A percentile compares a stretch with the other conserved stretches of the same genome.
phyloP scores from a whole-genome alignment of 176 grass and related monocot species.

The Pontederia paniculata region DNA sequence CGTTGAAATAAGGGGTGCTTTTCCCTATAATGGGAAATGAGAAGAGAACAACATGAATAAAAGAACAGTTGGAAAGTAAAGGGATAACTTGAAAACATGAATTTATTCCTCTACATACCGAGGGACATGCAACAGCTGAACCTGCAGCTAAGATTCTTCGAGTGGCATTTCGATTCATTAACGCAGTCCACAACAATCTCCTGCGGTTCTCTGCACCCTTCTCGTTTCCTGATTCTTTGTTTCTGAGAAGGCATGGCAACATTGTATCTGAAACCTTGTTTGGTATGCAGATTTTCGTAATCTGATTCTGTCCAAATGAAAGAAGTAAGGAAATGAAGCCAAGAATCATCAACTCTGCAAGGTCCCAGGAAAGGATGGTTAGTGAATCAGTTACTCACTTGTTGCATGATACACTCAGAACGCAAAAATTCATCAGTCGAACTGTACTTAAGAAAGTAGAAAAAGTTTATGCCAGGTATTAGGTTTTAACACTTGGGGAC shows the following conservation, averaged over 20 bases:
- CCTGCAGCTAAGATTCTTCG: conserved; percentile 24
- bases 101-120: conserved; percentile 26
- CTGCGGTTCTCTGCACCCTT: conserved; percentile 6
- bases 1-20: conserved; percentile 58
- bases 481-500: no score
- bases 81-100: neutral
- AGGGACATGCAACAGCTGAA: conserved; percentile 18
- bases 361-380: neutral
- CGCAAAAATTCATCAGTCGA: neutral
- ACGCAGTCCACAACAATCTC: conserved; percentile 32
- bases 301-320: conserved; percentile 42
- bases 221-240: neutral
- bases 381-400: neutral
- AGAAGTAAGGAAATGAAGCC: conserved; percentile 90
- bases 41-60: neutral
- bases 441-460: no score
- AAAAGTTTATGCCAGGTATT: no score
- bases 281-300: conserved; percentile 69
- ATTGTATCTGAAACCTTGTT: conserved; percentile 50
- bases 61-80: neutral
- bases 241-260: conserved; percentile 43
- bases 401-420: neutral
- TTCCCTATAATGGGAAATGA: conserved; percentile 34
- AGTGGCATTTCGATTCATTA: conserved; percentile 6
- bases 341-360: conserved; percentile 93